Conservation (phyloP, 1,284 basidiomycete species). For the Pyrrhoderma noxium region DNA sequence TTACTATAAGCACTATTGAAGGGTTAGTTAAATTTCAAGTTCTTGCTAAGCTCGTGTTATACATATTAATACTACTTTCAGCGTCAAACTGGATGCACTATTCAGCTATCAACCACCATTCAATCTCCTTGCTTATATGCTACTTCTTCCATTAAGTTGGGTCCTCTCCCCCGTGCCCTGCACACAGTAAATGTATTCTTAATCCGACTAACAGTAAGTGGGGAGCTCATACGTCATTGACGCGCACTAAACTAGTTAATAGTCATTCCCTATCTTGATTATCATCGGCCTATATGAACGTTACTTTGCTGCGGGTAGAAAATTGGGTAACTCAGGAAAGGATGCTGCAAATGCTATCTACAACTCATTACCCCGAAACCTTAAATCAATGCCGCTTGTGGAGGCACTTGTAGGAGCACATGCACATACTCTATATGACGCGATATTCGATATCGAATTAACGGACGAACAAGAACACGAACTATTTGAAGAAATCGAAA, state of each 20-base stretch:
- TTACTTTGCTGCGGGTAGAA: conserved; percentile 45
- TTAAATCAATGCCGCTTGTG: conserved; percentile 65
- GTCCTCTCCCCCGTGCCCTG: conserved; percentile 60
- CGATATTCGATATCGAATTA: conserved; percentile 67
- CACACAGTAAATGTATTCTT: conserved; percentile 79
- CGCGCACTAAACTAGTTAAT: background rate
- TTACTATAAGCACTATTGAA: conserved; percentile 81
- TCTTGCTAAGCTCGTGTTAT: conserved; percentile 10
- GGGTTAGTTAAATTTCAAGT: conserved; percentile 42
- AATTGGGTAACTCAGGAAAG: conserved; percentile 42
- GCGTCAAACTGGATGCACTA: conserved; percentile 82
- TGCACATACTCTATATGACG: conserved; percentile 59
- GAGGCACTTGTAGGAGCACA: conserved; percentile 65
- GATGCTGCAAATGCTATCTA: conserved; percentile 50
- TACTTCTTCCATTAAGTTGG: conserved; percentile 73
- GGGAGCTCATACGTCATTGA: conserved; percentile 14
- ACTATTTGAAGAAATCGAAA: conserved; percentile 36
- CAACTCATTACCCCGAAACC: conserved; percentile 55
- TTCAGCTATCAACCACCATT: conserved; percentile 88
- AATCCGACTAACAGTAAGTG: conserved; percentile 71
- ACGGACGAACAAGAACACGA: conserved; percentile 34
- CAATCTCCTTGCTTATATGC: conserved; percentile 69
- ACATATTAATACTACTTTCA: background rate
- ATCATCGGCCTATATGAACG: conserved; percentile 79
- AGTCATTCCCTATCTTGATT: conserved; percentile 76